Base-by-base conservation (phyloP, 257 asterid species). In the Nemophila menziesii region DNA sequence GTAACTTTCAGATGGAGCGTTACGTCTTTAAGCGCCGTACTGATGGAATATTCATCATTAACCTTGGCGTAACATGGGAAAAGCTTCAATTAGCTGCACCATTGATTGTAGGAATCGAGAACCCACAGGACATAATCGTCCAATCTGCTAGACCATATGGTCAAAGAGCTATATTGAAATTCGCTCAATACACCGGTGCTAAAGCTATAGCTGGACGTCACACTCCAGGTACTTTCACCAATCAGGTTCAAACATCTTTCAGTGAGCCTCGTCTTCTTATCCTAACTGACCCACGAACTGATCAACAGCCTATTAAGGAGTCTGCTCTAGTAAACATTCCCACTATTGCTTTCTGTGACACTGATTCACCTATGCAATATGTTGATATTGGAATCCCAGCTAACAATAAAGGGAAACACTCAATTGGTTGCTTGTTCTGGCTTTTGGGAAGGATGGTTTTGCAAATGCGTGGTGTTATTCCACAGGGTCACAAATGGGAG, bases 121-220 rank as follows among this genome's bases (percentile, higher is more conserved):
- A 46, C 20, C 70, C 74, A 9, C 64, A 58, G 33, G 74, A 68
- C 45, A 68, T 68, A 18, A 68, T 68, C 22, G 67, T 68, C 11
- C 74, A 68, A 39, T 68, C 74, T 44, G 74, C 74, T 1, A 54
- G 70, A 44, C 74, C 70, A 21, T 68, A 68, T 34, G 74, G 74
- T 33, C 70, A 68, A 53, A 58, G 70, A 39, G 74, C 74, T 13
- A 67, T 68, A 20, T 36, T 68, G 57, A 68, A 68, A 44, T 68
- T 68, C 5, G 74, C 74, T 1, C 74, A 68, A 4, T 63, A 68
- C 41, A 68, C 74, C 9, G 55, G 56, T 9, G 33, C 55, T 5
- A 56, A 61, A 36, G 68, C 68, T 1, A 60, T 66, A 51, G 73
- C 68, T 43, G 73, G 73, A 1, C 55, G 65, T 16, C 73, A 66